phyloP scores from a whole-genome alignment of 805 yeast species.

The Zygosaccharomyces kombuchaensis region DNA sequence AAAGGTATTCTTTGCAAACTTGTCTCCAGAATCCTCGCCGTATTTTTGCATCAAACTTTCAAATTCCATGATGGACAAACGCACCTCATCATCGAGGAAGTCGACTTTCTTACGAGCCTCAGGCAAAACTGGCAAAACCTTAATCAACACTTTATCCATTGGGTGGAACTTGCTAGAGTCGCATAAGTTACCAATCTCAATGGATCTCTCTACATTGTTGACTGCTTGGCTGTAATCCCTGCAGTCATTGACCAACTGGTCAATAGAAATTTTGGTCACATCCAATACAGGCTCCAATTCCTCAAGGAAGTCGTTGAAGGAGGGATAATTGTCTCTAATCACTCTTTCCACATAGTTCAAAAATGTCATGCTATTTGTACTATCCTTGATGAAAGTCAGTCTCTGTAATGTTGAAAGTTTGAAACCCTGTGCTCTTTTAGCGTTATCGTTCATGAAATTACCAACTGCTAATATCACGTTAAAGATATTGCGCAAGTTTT shows the following conservation, averaged over 20 bases:
- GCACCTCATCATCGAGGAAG: conserved; percentile 58
- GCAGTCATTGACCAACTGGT: conserved; percentile 75
- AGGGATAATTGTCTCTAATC: conserved; percentile 80
- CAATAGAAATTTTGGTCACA: conserved; percentile 74
- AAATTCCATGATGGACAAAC: conserved; percentile 59
- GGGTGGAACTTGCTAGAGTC: conserved; percentile 80
- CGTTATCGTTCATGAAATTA: conserved; percentile 91
- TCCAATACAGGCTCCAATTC: conserved; percentile 56
- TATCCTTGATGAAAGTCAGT: conserved; percentile 85
- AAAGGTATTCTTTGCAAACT: conserved; percentile 60
- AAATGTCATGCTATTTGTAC: conserved; percentile 79
- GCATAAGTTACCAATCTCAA: conserved; percentile 80
- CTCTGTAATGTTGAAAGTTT: conserved; percentile 85
- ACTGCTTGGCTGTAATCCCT: conserved; percentile 55
- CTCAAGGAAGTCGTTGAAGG: conserved; percentile 65
- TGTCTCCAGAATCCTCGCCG: conserved; percentile 84
- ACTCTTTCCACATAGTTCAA: conserved; percentile 88
- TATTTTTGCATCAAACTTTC: conserved; percentile 70
- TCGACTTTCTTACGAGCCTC: conserved; percentile 70
- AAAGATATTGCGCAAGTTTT: conserved; percentile 64
- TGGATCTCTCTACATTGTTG: conserved; percentile 65
- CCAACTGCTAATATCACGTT: conserved; percentile 89
- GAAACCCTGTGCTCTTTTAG: conserved; percentile 92
- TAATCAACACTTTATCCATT: conserved; percentile 60
- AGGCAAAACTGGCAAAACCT: conserved; percentile 62